These are phyloP conservation scores for Cryptococcus sp. DNA, from an alignment of 1,284 basidiomycete genomes.

Conservation along the genomic window DNA sequence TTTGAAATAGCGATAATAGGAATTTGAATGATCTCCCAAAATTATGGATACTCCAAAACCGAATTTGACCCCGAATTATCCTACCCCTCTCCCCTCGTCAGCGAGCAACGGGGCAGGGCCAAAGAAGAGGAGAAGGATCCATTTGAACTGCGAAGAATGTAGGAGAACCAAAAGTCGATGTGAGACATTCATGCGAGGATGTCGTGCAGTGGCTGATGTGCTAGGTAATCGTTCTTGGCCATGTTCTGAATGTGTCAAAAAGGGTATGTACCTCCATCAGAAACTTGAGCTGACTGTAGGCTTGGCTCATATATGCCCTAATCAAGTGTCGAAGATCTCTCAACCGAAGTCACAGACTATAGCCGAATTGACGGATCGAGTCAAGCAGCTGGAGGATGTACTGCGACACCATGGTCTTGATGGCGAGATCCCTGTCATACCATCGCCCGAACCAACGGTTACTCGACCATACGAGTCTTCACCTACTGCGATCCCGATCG, in stretches of 20 bases:
- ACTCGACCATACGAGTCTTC: not conserved
- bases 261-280: conserved; percentile 6
- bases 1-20: too few relatives aligned
- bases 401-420: not conserved
- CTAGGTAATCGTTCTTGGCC: conserved; percentile 11
- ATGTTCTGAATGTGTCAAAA: conserved; percentile 17
- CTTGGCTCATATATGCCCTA: conserved; percentile 14
- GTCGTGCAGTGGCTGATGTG: not conserved
- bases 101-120: conserved; percentile 18
- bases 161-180: conserved; percentile 14
- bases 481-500: not conserved
- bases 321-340: conserved; percentile 13
- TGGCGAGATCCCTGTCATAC: not conserved
- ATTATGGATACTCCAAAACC: too few relatives aligned
- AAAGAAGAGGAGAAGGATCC: conserved; percentile 5
- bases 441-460: not conserved
- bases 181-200: not conserved
- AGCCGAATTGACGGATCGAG: conserved; percentile 9
- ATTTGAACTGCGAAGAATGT: conserved; percentile 12
- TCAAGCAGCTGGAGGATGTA: conserved; percentile 10
- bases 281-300: conserved; percentile 1
- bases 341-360: conserved; percentile 14
- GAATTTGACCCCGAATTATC: too few relatives aligned
- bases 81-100: too few relatives aligned
- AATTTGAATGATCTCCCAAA: too few relatives aligned